Base-by-base conservation (phyloP, 176 grass and related monocot genomes). In the Ensete ventricosum region DNA sequence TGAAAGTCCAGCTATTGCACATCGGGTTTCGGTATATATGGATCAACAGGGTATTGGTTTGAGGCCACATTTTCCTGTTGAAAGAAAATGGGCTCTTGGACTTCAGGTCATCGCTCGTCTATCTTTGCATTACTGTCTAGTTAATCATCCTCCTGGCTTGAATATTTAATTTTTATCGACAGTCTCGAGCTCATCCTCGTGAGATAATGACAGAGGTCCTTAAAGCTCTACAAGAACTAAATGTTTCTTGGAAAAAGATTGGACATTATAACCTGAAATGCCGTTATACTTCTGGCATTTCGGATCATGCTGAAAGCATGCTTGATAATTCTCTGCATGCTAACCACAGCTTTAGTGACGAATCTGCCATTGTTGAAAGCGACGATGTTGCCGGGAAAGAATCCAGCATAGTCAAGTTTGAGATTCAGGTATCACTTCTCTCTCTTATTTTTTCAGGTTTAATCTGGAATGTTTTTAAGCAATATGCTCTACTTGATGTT, bases 191-290 rank as follows among this genome's bases (percentile, higher is more conserved):
- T 69, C 88, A 91, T 82, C 95, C 95, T 24, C 88, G 82, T 24
- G 91, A 99, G 66, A 99, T 99, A 85, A 99, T 99, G 90, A 78
- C 84, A 43, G 90, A 94, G 73, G 88, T 99, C 57, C 78, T 99
- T 22, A 94, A 93, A 85, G 84, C 91, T 84, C 84, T 99, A 69
- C 84, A 91, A 78, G 95, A 99, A 24, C 82, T 99, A 87, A 79
- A 94, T 76, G 88, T 91, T 79, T 86, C 57, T 79, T 99, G 95
- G 95, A 99, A 99, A 80, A 91, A 94, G 70, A 94, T 93, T 77
- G 95, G 91, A 3, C 90, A 91, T n/a, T 99, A 91, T 78, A 99
- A 99, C 78, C 89, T 99, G 90, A 99, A 99, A 76, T 99, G 95
- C 81, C 91, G 80, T 80, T 91, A 82, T 84, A 73, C 72, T 25